Percentiles rank a stretch among this genome's conserved stretches.
Evolutionary conservation across 208 protist genomes (phyloP).

Genomic region (Angomonas ambiguus): DNA sequence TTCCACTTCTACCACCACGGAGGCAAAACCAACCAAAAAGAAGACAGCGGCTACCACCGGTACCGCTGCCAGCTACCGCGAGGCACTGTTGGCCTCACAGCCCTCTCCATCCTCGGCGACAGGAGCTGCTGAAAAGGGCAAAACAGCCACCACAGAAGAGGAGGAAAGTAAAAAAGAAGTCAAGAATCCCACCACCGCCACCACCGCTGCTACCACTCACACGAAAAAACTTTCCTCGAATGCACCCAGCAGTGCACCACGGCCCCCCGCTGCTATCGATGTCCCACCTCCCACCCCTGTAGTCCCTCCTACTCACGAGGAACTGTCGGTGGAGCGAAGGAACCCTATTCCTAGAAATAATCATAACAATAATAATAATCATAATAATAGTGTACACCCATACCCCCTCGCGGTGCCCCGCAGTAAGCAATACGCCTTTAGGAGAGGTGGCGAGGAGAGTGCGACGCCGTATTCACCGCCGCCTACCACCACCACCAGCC

Average conservation of each 20-base stretch:
- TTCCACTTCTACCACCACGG: not conserved
- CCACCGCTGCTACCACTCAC: not conserved
- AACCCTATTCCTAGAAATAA: not conserved
- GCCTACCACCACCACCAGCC: no score
- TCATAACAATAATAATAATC: not conserved
- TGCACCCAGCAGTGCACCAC: not conserved
- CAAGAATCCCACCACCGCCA: constrained; percentile 12
- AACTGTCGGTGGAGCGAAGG: no score
- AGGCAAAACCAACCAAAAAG: not conserved
- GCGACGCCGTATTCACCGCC: no score
- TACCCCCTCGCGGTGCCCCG: not conserved
- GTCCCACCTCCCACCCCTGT: not conserved
- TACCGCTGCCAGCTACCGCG: not conserved
- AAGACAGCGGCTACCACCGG: not conserved
- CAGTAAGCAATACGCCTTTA: not conserved
- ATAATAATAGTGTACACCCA: not conserved
- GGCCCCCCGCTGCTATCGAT: not conserved
- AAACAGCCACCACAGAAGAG: not conserved
- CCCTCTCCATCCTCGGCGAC: not conserved
- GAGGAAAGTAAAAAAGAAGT: constrained; percentile 21
- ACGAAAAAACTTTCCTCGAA: not conserved
- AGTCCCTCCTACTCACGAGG: no score
- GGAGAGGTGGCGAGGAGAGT: no score
- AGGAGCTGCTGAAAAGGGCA: not conserved
- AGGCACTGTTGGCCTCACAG: not conserved